Evolutionary conservation across 2,329 filamentous ascomycete genomes (phyloP).

Genomic region (Fusarium sp.): DNA sequence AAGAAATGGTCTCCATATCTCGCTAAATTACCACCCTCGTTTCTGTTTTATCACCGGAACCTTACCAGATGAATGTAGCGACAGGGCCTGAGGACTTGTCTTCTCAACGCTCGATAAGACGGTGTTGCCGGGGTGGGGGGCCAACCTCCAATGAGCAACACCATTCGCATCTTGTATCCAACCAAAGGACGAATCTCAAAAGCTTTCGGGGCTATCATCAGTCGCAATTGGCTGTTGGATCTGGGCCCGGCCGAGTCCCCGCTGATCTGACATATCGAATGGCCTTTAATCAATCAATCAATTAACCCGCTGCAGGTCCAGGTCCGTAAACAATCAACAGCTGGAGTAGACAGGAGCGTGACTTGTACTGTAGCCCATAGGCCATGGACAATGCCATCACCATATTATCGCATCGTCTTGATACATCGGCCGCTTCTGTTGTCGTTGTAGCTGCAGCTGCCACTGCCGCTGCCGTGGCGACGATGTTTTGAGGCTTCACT

Average conservation of each 20-base stretch:
- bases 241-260: constrained; percentile 17
- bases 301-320: constrained; percentile 16
- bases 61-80: constrained; percentile 7
- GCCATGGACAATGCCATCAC: constrained; percentile 8
- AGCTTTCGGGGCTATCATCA: constrained; percentile 13
- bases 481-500: constrained; percentile 12
- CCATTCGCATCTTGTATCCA: constrained; percentile 22
- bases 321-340: constrained; percentile 30
- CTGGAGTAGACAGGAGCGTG: background rate
- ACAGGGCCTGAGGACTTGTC: constrained; percentile 2
- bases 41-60: constrained; percentile 24
- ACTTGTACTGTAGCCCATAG: background rate
- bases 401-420: background rate
- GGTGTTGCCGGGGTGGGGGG: constrained; percentile 17
- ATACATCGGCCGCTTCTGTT: constrained; percentile 12
- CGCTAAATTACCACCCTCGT: constrained; percentile 16
- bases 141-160: constrained; percentile 25
- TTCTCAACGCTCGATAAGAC: constrained; percentile 31
- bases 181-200: constrained; percentile 22
- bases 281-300: constrained; percentile 22
- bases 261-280: constrained; percentile 40
- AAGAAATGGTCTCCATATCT: constrained; percentile 16
- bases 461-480: constrained; percentile 21
- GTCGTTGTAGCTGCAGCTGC: constrained; percentile 8
- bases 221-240: constrained; percentile 24